phyloP scores from a whole-genome alignment of 2,329 filamentous ascomycete genomes.

The Annulohypoxylon truncatum region DNA sequence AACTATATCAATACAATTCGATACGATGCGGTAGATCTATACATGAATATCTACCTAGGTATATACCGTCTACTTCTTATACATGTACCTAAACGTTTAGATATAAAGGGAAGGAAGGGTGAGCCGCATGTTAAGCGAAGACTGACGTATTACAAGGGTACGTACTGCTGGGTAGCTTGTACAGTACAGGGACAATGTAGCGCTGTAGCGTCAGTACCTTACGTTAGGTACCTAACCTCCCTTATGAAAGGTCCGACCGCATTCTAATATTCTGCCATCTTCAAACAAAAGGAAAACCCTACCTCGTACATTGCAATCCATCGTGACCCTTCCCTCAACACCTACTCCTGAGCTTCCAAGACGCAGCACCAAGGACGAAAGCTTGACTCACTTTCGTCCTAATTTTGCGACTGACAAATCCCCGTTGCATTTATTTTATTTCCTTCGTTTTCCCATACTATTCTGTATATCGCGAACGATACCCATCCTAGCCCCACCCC shows the following conservation, averaged over 20 bases:
- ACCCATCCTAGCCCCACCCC: slow-evolving; percentile 29
- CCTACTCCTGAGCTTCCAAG: slow-evolving; percentile 4
- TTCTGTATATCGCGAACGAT: slow-evolving; percentile 31
- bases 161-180: slow-evolving; percentile 2
- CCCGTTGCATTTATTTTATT: neutral
- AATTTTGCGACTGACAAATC: slow-evolving; percentile 3
- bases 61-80: neutral
- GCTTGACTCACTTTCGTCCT: neutral
- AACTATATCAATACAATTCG: neutral
- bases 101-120: neutral
- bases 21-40: neutral
- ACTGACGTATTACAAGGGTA: slow-evolving; percentile 29
- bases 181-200: neutral
- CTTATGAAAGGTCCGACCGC: slow-evolving; percentile 20
- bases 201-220: neutral
- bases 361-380: slow-evolving; percentile 14
- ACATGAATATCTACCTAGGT: neutral
- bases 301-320: slow-evolving; percentile 17
- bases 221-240: slow-evolving; percentile 20
- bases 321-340: slow-evolving; percentile 11
- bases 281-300: slow-evolving; percentile 30
- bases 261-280: slow-evolving; percentile 8
- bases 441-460: neutral
- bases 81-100: neutral
- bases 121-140: slow-evolving; percentile 36